These are phyloP conservation scores for Luzula sylvatica DNA, from an alignment of 176 grass and related monocot genomes.

Conservation along the genomic window DNA sequence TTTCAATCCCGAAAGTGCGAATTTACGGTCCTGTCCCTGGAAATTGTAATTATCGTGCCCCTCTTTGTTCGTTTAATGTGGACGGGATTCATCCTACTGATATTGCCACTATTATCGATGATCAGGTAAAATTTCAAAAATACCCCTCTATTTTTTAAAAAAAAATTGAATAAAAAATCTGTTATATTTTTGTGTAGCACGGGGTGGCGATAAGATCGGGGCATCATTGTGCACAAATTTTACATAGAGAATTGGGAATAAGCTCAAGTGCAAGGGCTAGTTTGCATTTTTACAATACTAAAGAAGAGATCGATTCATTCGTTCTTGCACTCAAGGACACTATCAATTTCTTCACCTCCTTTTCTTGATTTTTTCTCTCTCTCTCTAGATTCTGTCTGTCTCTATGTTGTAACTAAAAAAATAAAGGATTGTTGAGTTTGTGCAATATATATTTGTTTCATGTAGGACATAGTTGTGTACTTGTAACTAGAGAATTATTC, in stretches of 20 bases:
- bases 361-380: too few species aligned
- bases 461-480: too few species aligned
- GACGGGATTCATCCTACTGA: slow-evolving; percentile 84
- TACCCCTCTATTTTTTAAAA: too few species aligned
- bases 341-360: slow-evolving; percentile 53
- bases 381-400: too few species aligned
- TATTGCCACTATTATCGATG: slow-evolving; percentile 81
- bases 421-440: too few species aligned
- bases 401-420: too few species aligned
- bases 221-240: slow-evolving; percentile 85
- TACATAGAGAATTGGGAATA: slow-evolving; percentile 59
- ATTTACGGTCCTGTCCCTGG: slow-evolving; percentile 68
- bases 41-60: slow-evolving; percentile 34
- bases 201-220: slow-evolving; percentile 76
- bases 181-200: slow-evolving; percentile 32
- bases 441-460: too few species aligned
- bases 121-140: slow-evolving; percentile 36
- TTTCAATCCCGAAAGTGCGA: slow-evolving; percentile 50
- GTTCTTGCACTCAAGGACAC: slow-evolving; percentile 48
- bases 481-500: too few species aligned
- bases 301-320: slow-evolving; percentile 75
- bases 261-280: slow-evolving; percentile 77
- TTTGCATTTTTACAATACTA: slow-evolving; percentile 91
- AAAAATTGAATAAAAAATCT: too few species aligned
- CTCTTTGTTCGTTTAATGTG: slow-evolving; percentile 87